Evolutionary conservation across 768 basidiomycete species (phyloP).

Genomic region (Rickenella mellea): DNA sequence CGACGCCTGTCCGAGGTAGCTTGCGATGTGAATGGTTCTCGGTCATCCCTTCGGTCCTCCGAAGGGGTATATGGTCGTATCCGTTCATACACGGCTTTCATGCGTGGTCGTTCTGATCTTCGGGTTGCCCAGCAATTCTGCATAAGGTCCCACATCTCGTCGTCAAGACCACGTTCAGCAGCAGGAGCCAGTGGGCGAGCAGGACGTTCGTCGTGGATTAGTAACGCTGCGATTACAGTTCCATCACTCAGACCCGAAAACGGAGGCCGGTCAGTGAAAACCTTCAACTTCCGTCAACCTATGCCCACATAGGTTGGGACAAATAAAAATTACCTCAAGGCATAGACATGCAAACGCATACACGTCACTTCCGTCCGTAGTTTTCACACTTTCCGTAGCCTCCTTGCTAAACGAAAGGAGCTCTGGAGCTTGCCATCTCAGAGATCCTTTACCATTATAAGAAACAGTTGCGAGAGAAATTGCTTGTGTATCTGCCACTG

Average conservation of each 20-base stretch:
- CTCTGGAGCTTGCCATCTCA: conserved; percentile 1
- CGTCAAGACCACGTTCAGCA: conserved; percentile 33
- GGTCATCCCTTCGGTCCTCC: too few relatives aligned
- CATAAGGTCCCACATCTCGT: conserved; percentile 35
- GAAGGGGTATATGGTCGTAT: too few relatives aligned
- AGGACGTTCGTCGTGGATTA: conserved; percentile 36
- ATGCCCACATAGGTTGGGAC: background rate
- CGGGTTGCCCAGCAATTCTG: conserved; percentile 31
- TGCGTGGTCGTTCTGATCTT: conserved; percentile 27
- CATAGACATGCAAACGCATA: background rate
- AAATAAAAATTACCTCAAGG: background rate
- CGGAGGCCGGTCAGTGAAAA: background rate
- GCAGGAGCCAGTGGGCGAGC: conserved; percentile 26
- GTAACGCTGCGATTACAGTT: conserved; percentile 23
- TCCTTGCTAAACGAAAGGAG: background rate
- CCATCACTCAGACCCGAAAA: background rate
- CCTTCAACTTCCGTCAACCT: background rate
- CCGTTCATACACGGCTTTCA: too few relatives aligned
- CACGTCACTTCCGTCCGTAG: background rate
- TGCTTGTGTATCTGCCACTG: conserved; percentile 20
- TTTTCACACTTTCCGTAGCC: background rate
- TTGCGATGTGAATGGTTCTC: too few relatives aligned
- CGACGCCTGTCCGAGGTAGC: too few relatives aligned
- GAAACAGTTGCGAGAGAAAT: background rate
- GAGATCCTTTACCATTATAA: background rate